phyloP scores from a whole-genome alignment of 2,329 filamentous ascomycete species.

The Macrophomina phaseolina region DNA sequence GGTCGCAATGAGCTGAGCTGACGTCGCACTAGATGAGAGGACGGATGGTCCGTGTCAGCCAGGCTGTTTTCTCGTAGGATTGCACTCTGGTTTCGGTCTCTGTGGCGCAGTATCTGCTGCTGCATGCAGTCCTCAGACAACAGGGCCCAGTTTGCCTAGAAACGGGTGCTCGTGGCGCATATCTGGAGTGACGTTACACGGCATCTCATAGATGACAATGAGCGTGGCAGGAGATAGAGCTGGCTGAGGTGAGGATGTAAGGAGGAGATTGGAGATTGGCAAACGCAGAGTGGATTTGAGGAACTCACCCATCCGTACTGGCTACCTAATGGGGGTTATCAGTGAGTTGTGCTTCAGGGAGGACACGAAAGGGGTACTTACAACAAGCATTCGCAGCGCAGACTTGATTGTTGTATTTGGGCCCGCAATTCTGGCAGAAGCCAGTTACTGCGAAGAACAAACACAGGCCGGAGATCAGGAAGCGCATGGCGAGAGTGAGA shows the following conservation, averaged over 20 bases:
- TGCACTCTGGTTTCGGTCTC: too few species aligned
- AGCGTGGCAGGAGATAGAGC: background rate
- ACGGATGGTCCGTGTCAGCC: background rate
- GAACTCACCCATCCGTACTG: conserved; percentile 42
- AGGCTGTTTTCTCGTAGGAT: too few species aligned
- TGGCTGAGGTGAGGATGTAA: background rate
- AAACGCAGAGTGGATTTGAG: background rate
- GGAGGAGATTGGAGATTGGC: too few species aligned
- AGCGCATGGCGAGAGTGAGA: background rate
- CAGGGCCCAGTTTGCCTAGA: background rate
- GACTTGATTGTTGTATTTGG: conserved; percentile 39
- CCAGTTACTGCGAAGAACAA: conserved; percentile 37
- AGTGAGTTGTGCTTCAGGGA: conserved; percentile 10
- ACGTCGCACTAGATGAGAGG: conserved; percentile 40
- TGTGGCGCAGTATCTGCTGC: background rate
- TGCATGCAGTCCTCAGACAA: background rate
- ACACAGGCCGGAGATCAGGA: conserved; percentile 28
- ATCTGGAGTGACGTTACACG: conserved; percentile 2
- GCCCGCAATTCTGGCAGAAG: conserved; percentile 46
- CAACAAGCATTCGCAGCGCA: conserved; percentile 45
- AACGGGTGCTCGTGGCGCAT: background rate
- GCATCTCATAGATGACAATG: background rate
- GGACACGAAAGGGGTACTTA: conserved; percentile 29
- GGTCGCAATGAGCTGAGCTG: conserved; percentile 43
- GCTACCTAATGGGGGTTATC: conserved; percentile 35